Percentiles rank a stretch among this genome's conserved stretches.
phyloP scores from a whole-genome alignment of 805 yeast genomes.

The Saturnispora diversa region DNA sequence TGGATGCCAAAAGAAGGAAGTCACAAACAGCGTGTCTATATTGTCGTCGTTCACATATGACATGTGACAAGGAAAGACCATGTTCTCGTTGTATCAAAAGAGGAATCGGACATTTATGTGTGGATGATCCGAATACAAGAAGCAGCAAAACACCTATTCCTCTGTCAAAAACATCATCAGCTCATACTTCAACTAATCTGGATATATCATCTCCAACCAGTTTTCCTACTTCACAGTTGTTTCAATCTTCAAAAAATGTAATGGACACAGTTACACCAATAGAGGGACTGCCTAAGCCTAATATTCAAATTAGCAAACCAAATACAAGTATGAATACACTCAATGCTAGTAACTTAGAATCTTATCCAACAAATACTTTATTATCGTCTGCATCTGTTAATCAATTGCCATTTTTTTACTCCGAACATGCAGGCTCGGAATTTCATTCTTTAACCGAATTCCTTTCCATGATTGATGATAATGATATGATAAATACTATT shows the following conservation, averaged over 20 bases:
- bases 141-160: too few relatives aligned
- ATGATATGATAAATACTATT: constrained; percentile 47
- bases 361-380: not conserved
- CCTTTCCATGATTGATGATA: constrained; percentile 82
- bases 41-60: constrained; percentile 90
- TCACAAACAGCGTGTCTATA: constrained; percentile 74
- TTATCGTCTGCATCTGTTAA: constrained; percentile 27
- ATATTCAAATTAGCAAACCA: not conserved
- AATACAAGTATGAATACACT: too few relatives aligned
- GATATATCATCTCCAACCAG: not conserved
- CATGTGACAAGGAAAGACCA: constrained; percentile 73
- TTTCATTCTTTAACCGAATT: constrained; percentile 86
- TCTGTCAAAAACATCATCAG: constrained; percentile 3
- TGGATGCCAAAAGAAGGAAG: constrained; percentile 29
- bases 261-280: constrained; percentile 4
- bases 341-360: not conserved
- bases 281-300: constrained; percentile 7
- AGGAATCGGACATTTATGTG: constrained; percentile 82
- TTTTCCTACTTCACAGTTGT: constrained; percentile 7
- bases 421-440: constrained; percentile 91
- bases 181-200: not conserved
- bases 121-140: constrained; percentile 46
- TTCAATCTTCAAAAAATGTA: constrained; percentile 3
- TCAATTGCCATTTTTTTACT: constrained; percentile 73
- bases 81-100: constrained; percentile 80